Conservation (phyloP, 306 rosid species). For the Malus sieversii region DNA sequence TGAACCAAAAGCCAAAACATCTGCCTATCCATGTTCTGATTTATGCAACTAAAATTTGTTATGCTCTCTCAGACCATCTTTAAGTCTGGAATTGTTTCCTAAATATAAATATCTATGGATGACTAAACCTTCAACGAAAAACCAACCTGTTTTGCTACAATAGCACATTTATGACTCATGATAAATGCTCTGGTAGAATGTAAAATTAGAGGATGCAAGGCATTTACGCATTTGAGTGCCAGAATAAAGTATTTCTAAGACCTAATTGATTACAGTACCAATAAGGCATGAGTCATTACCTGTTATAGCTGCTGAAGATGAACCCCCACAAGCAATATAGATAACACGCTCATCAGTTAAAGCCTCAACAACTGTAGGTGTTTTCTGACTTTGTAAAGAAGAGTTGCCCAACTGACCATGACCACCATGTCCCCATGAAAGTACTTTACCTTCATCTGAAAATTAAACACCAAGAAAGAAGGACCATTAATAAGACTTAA, state of each 20-base stretch:
- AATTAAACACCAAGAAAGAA: slow-evolving; percentile 17
- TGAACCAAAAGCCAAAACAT: background rate
- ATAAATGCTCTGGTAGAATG: background rate
- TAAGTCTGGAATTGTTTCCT: background rate
- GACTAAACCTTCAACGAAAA: background rate
- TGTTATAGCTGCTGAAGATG: slow-evolving; percentile 83
- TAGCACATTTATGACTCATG: background rate
- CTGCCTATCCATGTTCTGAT: background rate
- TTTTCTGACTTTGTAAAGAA: slow-evolving; percentile 50
- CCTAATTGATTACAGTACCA: background rate
- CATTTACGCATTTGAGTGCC: background rate
- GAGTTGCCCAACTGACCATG: slow-evolving; percentile 94
- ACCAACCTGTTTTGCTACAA: background rate
- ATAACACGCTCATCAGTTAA: slow-evolving; percentile 43
- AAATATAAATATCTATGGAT: background rate
- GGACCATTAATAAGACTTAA: background rate
- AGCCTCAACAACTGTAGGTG: slow-evolving; percentile 61
- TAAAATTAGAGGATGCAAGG: background rate
- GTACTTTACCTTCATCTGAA: slow-evolving; percentile 80
- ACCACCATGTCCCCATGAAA: slow-evolving; percentile 97
- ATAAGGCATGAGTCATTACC: slow-evolving; percentile 29
- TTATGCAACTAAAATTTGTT: background rate
- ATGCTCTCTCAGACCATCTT: background rate
- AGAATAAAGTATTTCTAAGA: background rate
- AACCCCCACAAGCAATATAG: slow-evolving; percentile 77